These are phyloP conservation scores for Macrocybe gigantea DNA, from an alignment of 768 basidiomycete species.

Conservation along the genomic window DNA sequence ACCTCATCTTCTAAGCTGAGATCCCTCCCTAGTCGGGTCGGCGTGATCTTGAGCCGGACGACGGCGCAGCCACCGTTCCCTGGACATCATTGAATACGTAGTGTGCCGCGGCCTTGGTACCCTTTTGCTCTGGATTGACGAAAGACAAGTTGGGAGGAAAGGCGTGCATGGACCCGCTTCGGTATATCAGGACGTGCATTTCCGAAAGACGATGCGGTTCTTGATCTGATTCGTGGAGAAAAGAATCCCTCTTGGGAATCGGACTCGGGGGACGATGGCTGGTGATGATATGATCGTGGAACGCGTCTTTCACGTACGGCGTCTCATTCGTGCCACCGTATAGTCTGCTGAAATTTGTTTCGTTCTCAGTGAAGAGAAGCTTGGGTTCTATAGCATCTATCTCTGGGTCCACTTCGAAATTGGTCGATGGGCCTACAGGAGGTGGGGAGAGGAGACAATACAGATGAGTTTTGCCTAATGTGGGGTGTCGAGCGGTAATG, in stretches of 20 bases:
- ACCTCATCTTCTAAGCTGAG: constrained; percentile 82
- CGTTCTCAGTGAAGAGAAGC: constrained; percentile 93
- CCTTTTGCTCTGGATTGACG: constrained; percentile 80
- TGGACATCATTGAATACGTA: constrained; percentile 87
- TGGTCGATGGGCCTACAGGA: constrained; percentile 71
- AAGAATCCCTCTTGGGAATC: constrained; percentile 43
- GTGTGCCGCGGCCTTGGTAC: constrained; percentile 93
- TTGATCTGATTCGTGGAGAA: constrained; percentile 41
- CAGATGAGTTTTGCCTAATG: constrained; percentile 70
- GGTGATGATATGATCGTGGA: constrained; percentile 95
- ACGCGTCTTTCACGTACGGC: constrained; percentile 90
- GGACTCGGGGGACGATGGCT: constrained; percentile 64
- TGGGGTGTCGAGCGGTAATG: constrained; percentile 68
- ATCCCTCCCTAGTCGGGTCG: constrained; percentile 67
- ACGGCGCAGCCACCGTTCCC: constrained; percentile 91
- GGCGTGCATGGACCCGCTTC: constrained; percentile 56
- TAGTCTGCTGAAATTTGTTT: constrained; percentile 90
- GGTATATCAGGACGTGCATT: constrained; percentile 29
- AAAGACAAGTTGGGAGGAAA: constrained; percentile 48
- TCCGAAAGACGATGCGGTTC: constrained; percentile 40
- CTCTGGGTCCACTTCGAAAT: constrained; percentile 56
- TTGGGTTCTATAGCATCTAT: constrained; percentile 74
- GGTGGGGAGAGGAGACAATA: constrained; percentile 92
- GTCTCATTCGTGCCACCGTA: constrained; percentile 85
- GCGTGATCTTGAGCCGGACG: constrained; percentile 89